Base-by-base conservation (phyloP, 164 flowering plant species). In the Kalanchoe fedtschenkoi region DNA sequence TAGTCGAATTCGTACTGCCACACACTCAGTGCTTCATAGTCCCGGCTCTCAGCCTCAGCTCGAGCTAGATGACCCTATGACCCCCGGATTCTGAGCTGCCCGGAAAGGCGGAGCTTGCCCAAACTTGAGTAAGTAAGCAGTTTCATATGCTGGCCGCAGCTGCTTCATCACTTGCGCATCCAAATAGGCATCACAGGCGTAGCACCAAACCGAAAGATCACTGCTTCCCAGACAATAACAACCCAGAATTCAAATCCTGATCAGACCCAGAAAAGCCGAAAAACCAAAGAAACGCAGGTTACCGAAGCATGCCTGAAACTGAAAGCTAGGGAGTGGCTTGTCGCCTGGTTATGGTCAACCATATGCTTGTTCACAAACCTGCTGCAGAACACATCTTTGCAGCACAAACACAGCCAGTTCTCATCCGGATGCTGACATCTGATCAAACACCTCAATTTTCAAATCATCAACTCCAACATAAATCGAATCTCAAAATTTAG, bases 161-260 rank as follows among this genome's bases (percentile, higher is more conserved):
- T 81, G 83, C 38, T 15, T 41, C 34, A 89, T 87, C 66, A 79
- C 81, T 66, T 83, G 89, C 51, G 88, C 96, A 70, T 92, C 95
- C 17, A 89, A 68, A 74, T 92, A 92, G 28, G 96, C n/a, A n/a
- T n/a, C n/a, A n/a, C n/a, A n/a, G n/a, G n/a, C n/a, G n/a, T n/a
- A n/a, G n/a, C 96, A 92, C 98, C 98, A 92, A 59, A 87, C 91
- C 13, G 96, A 92, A 65, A 92, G 71, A 74, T 92, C 96, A 76
- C 96, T 92, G 92, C 33, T 64, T 64, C 58, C 41, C 53, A 38
- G 41, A 30, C 6, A 4, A 26, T 33, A 38, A 30, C 34, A 62
- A 26, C 16, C 42, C 29, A 0, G 24, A n/a, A n/a, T n/a, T 2
- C 21, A 60, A 58, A 13, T n/a, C n/a, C n/a, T n/a, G n/a, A 6